A percentile compares a stretch with the other conserved stretches of the same genome.
phyloP scores from a whole-genome alignment of 106 monocot genomes.

The Phalaenopsis equestris region DNA sequence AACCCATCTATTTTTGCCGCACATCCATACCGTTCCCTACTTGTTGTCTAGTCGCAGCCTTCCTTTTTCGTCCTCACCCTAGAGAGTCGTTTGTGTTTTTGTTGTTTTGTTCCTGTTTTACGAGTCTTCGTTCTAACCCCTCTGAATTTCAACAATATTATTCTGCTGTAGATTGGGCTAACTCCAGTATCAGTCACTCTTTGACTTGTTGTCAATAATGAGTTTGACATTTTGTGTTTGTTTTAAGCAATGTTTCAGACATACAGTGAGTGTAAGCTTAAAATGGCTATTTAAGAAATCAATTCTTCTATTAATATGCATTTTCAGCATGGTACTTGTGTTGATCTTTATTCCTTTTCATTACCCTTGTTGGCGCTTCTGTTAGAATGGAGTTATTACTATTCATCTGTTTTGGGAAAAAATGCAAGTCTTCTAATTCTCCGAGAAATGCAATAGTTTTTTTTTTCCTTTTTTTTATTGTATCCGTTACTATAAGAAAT shows the following conservation, averaged over 20 bases:
- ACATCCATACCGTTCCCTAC: no score
- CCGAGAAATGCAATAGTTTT: neutral
- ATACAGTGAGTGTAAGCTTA: neutral
- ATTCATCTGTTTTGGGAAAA: neutral
- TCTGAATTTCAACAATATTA: no score
- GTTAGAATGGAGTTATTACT: neutral
- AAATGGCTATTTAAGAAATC: neutral
- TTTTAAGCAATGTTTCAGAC: neutral
- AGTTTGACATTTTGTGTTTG: no score
- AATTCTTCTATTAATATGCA: neutral
- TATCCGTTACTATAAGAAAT: neutral
- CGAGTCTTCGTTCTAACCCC: no score
- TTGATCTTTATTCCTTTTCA: neutral
- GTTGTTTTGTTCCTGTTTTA: no score
- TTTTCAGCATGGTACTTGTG: neutral
- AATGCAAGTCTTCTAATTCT: neutral
- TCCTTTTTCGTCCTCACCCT: no score
- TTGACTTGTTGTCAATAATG: no score
- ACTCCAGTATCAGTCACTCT: no score
- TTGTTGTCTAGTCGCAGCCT: no score
- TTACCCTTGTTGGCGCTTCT: neutral
- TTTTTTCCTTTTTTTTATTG: slow-evolving; percentile 2
- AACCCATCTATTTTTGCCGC: no score
- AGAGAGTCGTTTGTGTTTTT: no score
- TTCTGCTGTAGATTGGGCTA: no score